Percentiles rank a stretch among this genome's conserved stretches.
These are phyloP conservation scores for Cryptococcus deneoformans DNA, from an alignment of 1,284 basidiomycete species.

Conservation along the genomic window DNA sequence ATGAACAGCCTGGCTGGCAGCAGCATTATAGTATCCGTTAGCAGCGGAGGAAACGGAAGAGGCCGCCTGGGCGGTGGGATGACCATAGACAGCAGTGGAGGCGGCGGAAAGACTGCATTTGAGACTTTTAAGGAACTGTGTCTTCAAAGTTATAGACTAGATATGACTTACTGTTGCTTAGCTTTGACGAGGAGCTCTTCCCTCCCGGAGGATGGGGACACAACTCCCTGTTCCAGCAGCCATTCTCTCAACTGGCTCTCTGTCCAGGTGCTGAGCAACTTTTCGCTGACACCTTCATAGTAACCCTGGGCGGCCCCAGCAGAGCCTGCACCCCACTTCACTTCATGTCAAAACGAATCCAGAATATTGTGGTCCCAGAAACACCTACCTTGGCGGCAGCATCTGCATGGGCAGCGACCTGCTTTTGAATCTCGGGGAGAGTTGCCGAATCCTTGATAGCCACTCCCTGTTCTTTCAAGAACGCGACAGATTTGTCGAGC, in stretches of 20 bases:
- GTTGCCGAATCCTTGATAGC: conserved; percentile 55
- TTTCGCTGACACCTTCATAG: conserved; percentile 56
- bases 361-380: background rate
- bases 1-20: conserved; percentile 42
- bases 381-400: conserved; percentile 46
- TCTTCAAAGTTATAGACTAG: background rate
- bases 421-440: conserved; percentile 46
- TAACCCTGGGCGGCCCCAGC: conserved; percentile 68
- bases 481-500: conserved; percentile 60
- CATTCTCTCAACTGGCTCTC: conserved; percentile 76
- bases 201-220: conserved; percentile 70
- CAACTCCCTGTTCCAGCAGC: conserved; percentile 80
- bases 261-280: conserved; percentile 62
- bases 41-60: conserved; percentile 42
- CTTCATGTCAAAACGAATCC: background rate
- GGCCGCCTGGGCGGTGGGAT: conserved; percentile 47
- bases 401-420: conserved; percentile 56
- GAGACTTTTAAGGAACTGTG: conserved; percentile 33
- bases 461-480: conserved; percentile 70
- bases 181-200: conserved; percentile 77
- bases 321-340: conserved; percentile 48
- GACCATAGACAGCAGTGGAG: conserved; percentile 58
- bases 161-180: conserved; percentile 57
- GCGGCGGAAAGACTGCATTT: conserved; percentile 47
- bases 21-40: conserved; percentile 54